These are phyloP conservation scores for Holtermannia corniformis DNA, from an alignment of 768 basidiomycete species.

Conservation along the genomic window DNA sequence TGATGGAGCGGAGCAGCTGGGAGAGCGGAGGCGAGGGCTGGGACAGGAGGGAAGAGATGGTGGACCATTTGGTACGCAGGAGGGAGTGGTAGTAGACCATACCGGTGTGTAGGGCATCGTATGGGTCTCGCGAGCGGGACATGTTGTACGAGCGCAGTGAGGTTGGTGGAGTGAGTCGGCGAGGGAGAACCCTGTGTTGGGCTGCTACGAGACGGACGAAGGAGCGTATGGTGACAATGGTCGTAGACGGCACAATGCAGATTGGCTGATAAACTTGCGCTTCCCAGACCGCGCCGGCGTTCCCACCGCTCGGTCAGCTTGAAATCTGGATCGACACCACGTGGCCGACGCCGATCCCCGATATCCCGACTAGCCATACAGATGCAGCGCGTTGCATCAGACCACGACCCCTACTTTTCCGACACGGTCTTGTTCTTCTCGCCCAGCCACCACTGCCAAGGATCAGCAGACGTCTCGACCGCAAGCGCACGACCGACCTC, in stretches of 20 bases:
- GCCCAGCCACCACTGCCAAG: not conserved
- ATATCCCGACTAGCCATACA: too few relatives aligned
- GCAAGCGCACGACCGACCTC: slow-evolving; percentile 28
- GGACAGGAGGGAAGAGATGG: not conserved
- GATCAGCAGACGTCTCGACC: not conserved
- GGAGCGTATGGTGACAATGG: too few relatives aligned
- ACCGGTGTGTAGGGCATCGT: not conserved
- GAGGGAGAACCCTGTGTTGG: too few relatives aligned
- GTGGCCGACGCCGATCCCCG: too few relatives aligned
- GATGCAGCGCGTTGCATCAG: too few relatives aligned
- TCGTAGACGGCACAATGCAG: too few relatives aligned
- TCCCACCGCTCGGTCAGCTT: not conserved
- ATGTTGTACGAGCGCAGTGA: not conserved
- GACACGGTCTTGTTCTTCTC: not conserved
- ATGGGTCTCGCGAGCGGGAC: not conserved
- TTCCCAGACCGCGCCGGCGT: too few relatives aligned
- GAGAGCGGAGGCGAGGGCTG: not conserved
- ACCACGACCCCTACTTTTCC: not conserved
- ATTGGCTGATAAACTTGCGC: too few relatives aligned
- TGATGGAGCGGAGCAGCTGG: not conserved
- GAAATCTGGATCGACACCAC: too few relatives aligned
- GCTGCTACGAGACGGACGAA: too few relatives aligned
- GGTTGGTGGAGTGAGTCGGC: too few relatives aligned
- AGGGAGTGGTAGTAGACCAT: not conserved
- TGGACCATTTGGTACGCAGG: not conserved